These are phyloP conservation scores for Lepidium africanum DNA, from an alignment of 345 rosid genomes.

Conservation along the genomic window DNA sequence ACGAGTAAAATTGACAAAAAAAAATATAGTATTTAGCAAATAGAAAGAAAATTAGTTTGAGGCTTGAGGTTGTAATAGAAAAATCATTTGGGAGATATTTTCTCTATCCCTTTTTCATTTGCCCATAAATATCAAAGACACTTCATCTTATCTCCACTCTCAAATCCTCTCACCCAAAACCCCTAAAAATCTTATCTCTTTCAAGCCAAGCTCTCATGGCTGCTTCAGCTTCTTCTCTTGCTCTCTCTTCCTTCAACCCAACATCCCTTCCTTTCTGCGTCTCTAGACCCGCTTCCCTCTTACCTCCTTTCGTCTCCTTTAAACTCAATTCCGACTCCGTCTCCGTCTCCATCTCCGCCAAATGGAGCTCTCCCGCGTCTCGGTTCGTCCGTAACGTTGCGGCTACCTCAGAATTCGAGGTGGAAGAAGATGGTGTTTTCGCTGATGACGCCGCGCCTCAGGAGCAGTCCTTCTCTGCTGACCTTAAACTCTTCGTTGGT, in stretches of 20 bases:
- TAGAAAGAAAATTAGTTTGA: no score
- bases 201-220: constrained; percentile 38
- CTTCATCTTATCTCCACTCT: constrained; percentile 14
- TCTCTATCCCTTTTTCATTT: background rate
- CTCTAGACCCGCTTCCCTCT: constrained; percentile 33
- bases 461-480: constrained; percentile 48
- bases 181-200: constrained; percentile 30
- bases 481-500: constrained; percentile 88
- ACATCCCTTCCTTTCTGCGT: constrained; percentile 35
- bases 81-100: background rate
- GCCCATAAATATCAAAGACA: constrained; percentile 15
- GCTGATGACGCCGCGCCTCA: constrained; percentile 34
- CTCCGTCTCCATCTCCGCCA: constrained; percentile 31
- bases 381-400: constrained; percentile 55
- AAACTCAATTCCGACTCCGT: constrained; percentile 31
- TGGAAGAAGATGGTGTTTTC: constrained; percentile 50
- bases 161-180: constrained; percentile 11
- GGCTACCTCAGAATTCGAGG: constrained; percentile 50
- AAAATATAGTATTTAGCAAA: no score
- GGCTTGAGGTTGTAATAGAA: no score
- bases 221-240: constrained; percentile 54
- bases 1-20: no score
- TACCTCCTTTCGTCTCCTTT: constrained; percentile 33
- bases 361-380: constrained; percentile 30
- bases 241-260: constrained; percentile 53